Conservation (phyloP, 1,284 basidiomycete species). For the Pyrrhoderma lamaoense region DNA sequence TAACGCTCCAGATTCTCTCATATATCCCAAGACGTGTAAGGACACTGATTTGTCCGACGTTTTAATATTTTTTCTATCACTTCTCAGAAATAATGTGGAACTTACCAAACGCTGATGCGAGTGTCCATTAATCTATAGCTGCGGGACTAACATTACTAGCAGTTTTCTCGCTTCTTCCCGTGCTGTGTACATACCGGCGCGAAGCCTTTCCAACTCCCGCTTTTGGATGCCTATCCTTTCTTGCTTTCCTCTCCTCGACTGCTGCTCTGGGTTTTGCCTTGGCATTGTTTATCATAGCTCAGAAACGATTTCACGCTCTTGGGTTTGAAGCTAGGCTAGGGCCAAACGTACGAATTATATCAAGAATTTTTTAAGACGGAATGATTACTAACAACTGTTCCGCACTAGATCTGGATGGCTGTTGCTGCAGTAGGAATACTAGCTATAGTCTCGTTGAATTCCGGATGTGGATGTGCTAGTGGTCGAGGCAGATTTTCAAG, state of each 20-base stretch:
- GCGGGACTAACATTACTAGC: constrained; percentile 24
- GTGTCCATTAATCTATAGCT: constrained; percentile 19
- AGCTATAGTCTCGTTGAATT: constrained; percentile 23
- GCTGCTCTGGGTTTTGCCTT: constrained; percentile 25
- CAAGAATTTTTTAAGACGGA: background rate
- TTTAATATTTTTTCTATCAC: no score
- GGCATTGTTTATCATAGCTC: constrained; percentile 24
- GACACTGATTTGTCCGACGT: no score
- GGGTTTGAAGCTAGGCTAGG: constrained; percentile 24
- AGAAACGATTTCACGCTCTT: constrained; percentile 21
- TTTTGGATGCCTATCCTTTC: background rate
- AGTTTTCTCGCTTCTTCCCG: constrained; percentile 22
- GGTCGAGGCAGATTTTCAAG: constrained; percentile 22
- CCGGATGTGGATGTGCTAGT: constrained; percentile 26
- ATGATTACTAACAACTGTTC: background rate
- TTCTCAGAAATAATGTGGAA: no score
- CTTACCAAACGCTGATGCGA: background rate
- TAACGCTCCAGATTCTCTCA: background rate
- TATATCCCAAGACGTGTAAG: background rate
- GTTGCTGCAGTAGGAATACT: constrained; percentile 24
- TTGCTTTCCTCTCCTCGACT: constrained; percentile 22
- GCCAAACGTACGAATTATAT: constrained; percentile 21
- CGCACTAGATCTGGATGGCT: constrained; percentile 27
- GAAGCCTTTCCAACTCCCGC: constrained; percentile 22
- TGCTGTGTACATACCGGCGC: constrained; percentile 21